Evolutionary conservation across 2,329 filamentous ascomycete species (phyloP).

Genomic region (Zarea fungicola): DNA sequence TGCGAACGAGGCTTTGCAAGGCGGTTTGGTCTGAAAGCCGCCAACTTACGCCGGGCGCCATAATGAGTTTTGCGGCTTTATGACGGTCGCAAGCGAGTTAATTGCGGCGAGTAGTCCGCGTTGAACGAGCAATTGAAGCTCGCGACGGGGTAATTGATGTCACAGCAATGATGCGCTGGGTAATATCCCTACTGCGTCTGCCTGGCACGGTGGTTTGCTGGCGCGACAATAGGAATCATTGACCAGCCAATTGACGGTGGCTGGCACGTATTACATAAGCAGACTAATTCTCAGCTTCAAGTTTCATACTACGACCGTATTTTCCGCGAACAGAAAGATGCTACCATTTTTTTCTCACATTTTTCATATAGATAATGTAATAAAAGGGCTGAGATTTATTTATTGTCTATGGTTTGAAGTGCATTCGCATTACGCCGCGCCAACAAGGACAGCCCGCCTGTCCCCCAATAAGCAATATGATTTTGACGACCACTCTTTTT

Average conservation of each 20-base stretch:
- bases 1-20: background rate
- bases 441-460: slow-evolving; percentile 3
- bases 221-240: slow-evolving; percentile 1
- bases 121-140: background rate
- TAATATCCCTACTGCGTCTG: slow-evolving; percentile 5
- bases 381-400: slow-evolving; percentile 11
- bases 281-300: background rate
- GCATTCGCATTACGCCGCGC: slow-evolving; percentile 10
- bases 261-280: slow-evolving; percentile 12
- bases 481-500: slow-evolving; percentile 8
- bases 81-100: slow-evolving; percentile 4
- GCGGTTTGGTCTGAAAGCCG: too few relatives aligned
- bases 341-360: background rate
- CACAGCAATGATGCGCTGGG: slow-evolving; percentile 8
- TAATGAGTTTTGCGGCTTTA: slow-evolving; percentile 7
- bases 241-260: background rate
- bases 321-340: background rate
- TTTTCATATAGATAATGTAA: background rate
- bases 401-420: slow-evolving; percentile 13
- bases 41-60: slow-evolving; percentile 13
- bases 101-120: background rate
- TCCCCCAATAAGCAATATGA: slow-evolving; percentile 8
- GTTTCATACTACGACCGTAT: too few relatives aligned
- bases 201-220: slow-evolving; percentile 13
- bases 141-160: slow-evolving; percentile 6